phyloP scores from a whole-genome alignment of 202 grass and related monocot genomes.

The Bolboschoenoplectus hybrid region DNA sequence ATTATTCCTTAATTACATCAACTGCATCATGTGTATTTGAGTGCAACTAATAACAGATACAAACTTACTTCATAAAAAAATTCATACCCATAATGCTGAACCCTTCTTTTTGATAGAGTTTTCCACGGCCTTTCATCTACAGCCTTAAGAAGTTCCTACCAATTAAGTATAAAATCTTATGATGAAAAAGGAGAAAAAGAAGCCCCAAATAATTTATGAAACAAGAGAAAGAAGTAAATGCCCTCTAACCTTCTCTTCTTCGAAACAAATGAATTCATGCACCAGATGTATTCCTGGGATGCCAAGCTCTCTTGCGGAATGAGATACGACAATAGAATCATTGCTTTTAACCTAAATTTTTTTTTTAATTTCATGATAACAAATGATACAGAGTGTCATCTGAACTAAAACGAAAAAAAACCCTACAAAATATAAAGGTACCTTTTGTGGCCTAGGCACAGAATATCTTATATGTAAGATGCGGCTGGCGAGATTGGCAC shows the following conservation, averaged over 20 bases:
- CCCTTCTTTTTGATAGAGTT: slow-evolving; percentile 75
- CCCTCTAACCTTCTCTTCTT: slow-evolving; percentile 69
- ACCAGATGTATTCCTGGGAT: slow-evolving; percentile 79
- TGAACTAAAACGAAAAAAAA: no score
- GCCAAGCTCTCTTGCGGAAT: slow-evolving; percentile 52
- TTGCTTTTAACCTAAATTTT: slow-evolving; percentile 32
- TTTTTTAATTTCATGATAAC: background rate
- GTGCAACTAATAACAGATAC: slow-evolving; percentile 39
- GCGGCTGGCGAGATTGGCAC: slow-evolving; percentile 48
- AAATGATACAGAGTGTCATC: no score
- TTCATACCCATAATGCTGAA: slow-evolving; percentile 98
- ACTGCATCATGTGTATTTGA: background rate
- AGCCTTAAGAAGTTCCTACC: slow-evolving; percentile 72
- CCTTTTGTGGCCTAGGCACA: slow-evolving; percentile 55
- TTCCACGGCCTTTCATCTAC: slow-evolving; percentile 73
- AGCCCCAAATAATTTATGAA: background rate
- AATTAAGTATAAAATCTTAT: slow-evolving; percentile 7
- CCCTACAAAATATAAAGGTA: background rate
- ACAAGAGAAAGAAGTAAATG: background rate
- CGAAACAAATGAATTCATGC: slow-evolving; percentile 65
- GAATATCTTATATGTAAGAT: slow-evolving; percentile 79
- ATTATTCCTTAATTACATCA: background rate
- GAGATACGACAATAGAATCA: slow-evolving; percentile 45
- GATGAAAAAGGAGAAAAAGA: background rate
- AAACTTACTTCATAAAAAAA: slow-evolving; percentile 90